Evolutionary conservation across 176 grass and related monocot species (phyloP).

Genomic region (Dactylis glomerata): DNA sequence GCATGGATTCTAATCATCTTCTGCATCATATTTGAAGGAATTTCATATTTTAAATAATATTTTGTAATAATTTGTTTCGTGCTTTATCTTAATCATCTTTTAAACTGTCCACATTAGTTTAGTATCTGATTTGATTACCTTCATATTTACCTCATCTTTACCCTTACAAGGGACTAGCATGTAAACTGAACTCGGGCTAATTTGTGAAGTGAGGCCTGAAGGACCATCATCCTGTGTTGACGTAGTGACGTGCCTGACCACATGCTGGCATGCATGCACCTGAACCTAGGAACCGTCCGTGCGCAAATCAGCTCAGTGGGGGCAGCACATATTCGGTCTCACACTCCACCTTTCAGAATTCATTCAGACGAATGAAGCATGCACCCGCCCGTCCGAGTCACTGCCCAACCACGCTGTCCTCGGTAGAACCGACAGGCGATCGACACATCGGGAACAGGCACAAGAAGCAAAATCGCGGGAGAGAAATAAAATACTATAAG

Average conservation of each 20-base stretch:
- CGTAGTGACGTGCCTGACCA: neutral
- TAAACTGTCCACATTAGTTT: no score
- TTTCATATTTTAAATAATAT: no score
- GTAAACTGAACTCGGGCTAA: neutral
- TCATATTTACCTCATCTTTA: no score
- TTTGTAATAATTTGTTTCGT: no score
- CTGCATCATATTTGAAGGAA: no score
- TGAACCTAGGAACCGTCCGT: neutral
- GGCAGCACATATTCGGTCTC: neutral
- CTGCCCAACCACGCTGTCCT: neutral
- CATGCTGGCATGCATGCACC: neutral
- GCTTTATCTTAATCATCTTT: no score
- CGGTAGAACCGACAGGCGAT: constrained; percentile 1
- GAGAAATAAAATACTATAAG: neutral
- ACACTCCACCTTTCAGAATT: neutral
- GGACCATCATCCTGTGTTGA: neutral
- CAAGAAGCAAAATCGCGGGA: neutral
- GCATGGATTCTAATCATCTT: no score
- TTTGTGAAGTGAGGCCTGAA: neutral
- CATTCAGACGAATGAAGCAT: neutral
- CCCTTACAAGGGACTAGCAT: no score
- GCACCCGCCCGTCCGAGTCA: neutral
- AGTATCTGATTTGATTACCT: no score
- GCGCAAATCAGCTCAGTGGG: neutral
- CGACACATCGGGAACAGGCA: constrained; percentile 14